Evolutionary conservation across 2,329 filamentous ascomycete genomes (phyloP).

Genomic region (Xylariaceae sp.): DNA sequence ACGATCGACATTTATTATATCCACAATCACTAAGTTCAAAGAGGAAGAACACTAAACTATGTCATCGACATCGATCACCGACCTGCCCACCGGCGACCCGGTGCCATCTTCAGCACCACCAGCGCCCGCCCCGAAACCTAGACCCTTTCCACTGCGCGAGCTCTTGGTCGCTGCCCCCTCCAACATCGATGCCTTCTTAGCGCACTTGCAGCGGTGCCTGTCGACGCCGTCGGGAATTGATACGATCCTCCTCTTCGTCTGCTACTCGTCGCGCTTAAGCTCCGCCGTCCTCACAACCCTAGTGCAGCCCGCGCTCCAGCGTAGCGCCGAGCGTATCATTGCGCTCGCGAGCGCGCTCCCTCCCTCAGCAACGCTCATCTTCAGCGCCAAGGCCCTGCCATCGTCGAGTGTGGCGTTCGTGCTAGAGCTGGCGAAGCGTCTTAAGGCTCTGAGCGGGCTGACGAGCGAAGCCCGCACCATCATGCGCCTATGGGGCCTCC

Average conservation of each 20-base stretch:
- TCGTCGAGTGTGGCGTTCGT: constrained; percentile 51
- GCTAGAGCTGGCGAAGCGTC: constrained; percentile 57
- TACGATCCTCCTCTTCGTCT: constrained; percentile 70
- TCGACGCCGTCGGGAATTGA: constrained; percentile 74
- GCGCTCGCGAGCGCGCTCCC: constrained; percentile 60
- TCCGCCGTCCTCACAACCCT: constrained; percentile 58
- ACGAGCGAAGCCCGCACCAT: constrained; percentile 77
- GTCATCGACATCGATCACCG: constrained; percentile 39
- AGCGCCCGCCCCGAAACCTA: constrained; percentile 33
- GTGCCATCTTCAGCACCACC: constrained; percentile 41
- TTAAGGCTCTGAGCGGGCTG: constrained; percentile 68
- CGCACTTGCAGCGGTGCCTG: constrained; percentile 67
- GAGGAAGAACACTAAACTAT: constrained; percentile 22
- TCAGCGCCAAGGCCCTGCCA: constrained; percentile 47
- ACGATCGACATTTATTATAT: constrained; percentile 5
- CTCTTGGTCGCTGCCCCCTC: constrained; percentile 47
- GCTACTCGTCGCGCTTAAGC: constrained; percentile 69
- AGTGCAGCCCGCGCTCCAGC: constrained; percentile 63
- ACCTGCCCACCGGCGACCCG: constrained; percentile 48
- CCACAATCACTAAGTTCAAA: not conserved
- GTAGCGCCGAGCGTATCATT: constrained; percentile 58
- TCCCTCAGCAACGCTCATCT: constrained; percentile 55
- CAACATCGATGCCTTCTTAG: constrained; percentile 59
- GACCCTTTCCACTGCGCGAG: constrained; percentile 37
- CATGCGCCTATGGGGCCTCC: constrained; percentile 75